These are phyloP conservation scores for Geoglossum cookeanum DNA, from an alignment of 2,329 filamentous ascomycete species.

Conservation along the genomic window DNA sequence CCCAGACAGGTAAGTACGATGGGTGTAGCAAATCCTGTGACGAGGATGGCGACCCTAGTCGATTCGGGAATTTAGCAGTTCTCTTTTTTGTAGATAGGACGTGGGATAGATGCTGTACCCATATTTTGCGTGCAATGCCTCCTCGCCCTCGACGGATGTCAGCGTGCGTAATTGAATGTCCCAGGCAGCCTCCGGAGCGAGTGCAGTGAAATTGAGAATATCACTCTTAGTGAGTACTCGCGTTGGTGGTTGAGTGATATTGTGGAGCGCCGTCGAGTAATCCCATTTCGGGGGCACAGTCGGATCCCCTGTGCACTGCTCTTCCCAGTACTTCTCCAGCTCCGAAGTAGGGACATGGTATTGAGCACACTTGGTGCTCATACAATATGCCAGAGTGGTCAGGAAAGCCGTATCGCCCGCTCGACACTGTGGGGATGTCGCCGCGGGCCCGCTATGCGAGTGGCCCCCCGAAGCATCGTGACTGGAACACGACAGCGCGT, in stretches of 20 bases:
- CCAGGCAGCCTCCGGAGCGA: conserved; percentile 7
- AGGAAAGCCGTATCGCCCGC: conserved; percentile 12
- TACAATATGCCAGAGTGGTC: conserved; percentile 16
- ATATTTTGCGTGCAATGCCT: conserved; percentile 10
- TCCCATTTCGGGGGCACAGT: conserved; percentile 14
- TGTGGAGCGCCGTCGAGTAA: conserved; percentile 10
- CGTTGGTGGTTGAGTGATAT: conserved; percentile 7
- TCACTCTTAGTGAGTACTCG: conserved; percentile 5
- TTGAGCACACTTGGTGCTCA: conserved; percentile 11
- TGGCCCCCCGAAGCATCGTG: not conserved
- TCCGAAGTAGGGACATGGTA: conserved; percentile 9
- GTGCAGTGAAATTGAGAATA: conserved; percentile 10
- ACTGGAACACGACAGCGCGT: not conserved
- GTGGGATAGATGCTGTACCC: conserved; percentile 5
- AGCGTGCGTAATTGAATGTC: conserved; percentile 3
- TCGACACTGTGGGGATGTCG: conserved; percentile 6
- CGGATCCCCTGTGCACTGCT: conserved; percentile 9
- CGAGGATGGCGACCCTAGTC: conserved; percentile 13
- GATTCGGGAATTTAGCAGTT: conserved; percentile 1
- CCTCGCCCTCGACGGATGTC: conserved; percentile 9
- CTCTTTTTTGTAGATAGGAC: not conserved
- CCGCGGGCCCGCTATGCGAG: not conserved
- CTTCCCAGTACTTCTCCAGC: conserved; percentile 14
- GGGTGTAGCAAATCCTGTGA: conserved; percentile 14
- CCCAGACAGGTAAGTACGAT: conserved; percentile 13